Evolutionary conservation across 306 rosid species (phyloP).

Genomic region (Rosa chinensis): DNA sequence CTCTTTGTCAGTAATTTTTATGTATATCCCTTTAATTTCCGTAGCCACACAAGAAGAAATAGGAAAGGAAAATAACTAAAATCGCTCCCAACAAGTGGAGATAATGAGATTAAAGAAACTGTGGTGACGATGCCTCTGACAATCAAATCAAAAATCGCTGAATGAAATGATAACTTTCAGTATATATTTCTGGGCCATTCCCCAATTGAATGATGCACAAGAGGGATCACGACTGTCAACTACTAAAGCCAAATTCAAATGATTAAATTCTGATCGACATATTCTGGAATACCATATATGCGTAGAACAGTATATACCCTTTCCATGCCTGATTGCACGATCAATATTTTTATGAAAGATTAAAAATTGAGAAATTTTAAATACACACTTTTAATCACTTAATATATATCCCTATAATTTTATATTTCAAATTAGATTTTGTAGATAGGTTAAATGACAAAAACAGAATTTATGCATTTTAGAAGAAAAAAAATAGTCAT

Average conservation of each 20-base stretch:
- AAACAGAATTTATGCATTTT: too few species aligned
- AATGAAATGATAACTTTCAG: not conserved
- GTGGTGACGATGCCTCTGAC: not conserved
- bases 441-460: too few species aligned
- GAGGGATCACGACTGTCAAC: not conserved
- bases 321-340: not conserved
- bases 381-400: too few species aligned
- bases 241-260: not conserved
- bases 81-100: not conserved
- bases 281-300: not conserved
- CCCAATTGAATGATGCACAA: not conserved
- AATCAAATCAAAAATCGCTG: not conserved
- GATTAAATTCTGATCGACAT: not conserved
- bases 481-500: too few species aligned
- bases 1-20: not conserved
- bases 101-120: not conserved
- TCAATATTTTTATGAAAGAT: not conserved
- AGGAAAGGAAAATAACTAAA: not conserved
- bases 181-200: constrained; percentile 1
- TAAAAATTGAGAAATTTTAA: too few species aligned
- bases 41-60: not conserved
- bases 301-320: not conserved
- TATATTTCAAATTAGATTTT: too few species aligned
- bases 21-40: not conserved
- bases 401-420: too few species aligned